Evolutionary conservation across 495 filamentous ascomycete species (phyloP).

Genomic region (Symbiotaphrina buchneri): DNA sequence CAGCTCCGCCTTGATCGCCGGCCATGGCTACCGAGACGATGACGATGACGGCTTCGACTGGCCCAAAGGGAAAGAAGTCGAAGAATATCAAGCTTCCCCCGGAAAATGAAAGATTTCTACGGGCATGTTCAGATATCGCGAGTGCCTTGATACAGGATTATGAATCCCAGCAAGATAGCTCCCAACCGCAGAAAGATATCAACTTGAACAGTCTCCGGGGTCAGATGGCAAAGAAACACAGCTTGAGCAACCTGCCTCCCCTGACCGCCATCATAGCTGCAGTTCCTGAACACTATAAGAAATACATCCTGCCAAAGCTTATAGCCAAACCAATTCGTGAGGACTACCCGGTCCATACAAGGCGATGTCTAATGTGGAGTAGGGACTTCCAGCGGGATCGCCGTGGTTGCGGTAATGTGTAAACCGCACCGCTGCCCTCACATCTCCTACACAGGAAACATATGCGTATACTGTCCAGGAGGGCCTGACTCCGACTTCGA

Average conservation of each 20-base stretch:
- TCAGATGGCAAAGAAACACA: slow-evolving; percentile 81
- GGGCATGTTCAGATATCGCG: slow-evolving; percentile 87
- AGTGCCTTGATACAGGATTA: slow-evolving; percentile 83
- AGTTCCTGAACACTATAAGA: slow-evolving; percentile 96
- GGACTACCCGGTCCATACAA: background rate
- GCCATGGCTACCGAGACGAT: slow-evolving; percentile 41
- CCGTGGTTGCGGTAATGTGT: slow-evolving; percentile 99
- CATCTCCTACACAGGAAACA: slow-evolving; percentile 94
- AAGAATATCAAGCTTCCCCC: slow-evolving; percentile 61
- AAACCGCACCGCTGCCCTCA: slow-evolving; percentile 96
- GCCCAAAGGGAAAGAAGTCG: slow-evolving; percentile 26
- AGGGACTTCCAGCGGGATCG: slow-evolving; percentile 88
- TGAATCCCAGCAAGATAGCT: slow-evolving; percentile 50
- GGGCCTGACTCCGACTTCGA: slow-evolving; percentile 96
- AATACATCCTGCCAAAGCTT: slow-evolving; percentile 88
- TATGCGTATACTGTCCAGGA: slow-evolving; percentile 96
- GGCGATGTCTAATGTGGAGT: background rate
- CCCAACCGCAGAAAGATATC: slow-evolving; percentile 55
- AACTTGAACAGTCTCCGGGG: slow-evolving; percentile 80
- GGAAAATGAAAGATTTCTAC: slow-evolving; percentile 82
- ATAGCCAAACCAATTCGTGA: slow-evolving; percentile 90
- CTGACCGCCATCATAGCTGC: slow-evolving; percentile 94
- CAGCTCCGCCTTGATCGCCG: too few relatives aligned
- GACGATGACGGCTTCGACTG: slow-evolving; percentile 26
- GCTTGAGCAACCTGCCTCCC: slow-evolving; percentile 61